phyloP scores from a whole-genome alignment of 495 filamentous ascomycete genomes.

The Aspergillus heteromorphus region DNA sequence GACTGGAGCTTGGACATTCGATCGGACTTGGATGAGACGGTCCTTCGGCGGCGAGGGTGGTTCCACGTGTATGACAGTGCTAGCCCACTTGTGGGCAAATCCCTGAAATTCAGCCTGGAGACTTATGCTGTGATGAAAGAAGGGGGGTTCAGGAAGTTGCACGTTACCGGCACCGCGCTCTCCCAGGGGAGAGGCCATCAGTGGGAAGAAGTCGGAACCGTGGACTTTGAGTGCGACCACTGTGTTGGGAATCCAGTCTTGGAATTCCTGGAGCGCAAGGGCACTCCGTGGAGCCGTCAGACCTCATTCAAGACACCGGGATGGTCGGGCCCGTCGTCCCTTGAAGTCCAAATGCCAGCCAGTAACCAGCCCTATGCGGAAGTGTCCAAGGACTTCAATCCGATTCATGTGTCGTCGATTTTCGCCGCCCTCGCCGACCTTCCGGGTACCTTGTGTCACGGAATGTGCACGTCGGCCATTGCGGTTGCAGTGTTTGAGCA shows the following conservation, averaged over 20 bases:
- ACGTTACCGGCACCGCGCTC: constrained; percentile 8
- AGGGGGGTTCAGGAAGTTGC: constrained; percentile 2
- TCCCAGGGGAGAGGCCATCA: neutral
- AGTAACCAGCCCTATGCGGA: constrained; percentile 24
- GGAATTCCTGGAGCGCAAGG: constrained; percentile 28
- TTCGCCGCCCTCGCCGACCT: constrained; percentile 27
- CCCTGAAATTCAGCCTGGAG: constrained; percentile 15
- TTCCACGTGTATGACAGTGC: constrained; percentile 9
- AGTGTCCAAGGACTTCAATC: constrained; percentile 32
- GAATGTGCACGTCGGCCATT: constrained; percentile 29
- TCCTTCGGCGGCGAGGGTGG: constrained; percentile 21
- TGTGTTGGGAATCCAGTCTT: constrained; percentile 27
- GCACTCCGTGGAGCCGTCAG: neutral
- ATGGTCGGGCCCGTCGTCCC: constrained; percentile 6
- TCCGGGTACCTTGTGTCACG: constrained; percentile 31
- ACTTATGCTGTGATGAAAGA: constrained; percentile 9
- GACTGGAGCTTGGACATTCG: constrained; percentile 8
- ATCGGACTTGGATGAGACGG: constrained; percentile 8
- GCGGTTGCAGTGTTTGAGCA: constrained; percentile 16
- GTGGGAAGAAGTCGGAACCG: neutral
- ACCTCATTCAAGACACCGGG: constrained; percentile 10
- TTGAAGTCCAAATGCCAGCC: constrained; percentile 19
- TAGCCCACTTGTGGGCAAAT: constrained; percentile 14
- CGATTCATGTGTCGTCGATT: constrained; percentile 28
- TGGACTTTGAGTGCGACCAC: constrained; percentile 7